Evolutionary conservation across 768 basidiomycete genomes (phyloP).

Genomic region (Suillus occidentalis): DNA sequence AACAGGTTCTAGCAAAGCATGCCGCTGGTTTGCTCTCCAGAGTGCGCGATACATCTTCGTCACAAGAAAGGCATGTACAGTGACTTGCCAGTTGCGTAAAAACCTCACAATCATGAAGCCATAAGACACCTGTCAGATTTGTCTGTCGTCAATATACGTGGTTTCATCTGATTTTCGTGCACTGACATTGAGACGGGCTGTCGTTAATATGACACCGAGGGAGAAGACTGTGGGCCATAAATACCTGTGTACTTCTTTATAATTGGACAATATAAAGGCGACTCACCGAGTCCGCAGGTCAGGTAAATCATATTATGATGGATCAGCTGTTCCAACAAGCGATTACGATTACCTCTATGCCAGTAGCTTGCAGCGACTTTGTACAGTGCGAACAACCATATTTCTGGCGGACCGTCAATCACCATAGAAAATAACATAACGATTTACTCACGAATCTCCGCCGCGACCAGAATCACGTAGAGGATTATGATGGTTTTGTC

Average conservation of each 20-base stretch:
- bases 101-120: slow-evolving; percentile 5
- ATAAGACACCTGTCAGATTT: neutral
- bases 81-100: slow-evolving; percentile 3
- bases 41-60: slow-evolving; percentile 4
- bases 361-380: neutral
- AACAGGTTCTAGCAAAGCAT: neutral
- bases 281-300: slow-evolving; percentile 1
- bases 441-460: neutral
- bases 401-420: neutral
- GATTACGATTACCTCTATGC: neutral
- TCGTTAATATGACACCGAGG: neutral
- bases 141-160: neutral
- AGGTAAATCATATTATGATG: slow-evolving; percentile 2
- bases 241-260: neutral
- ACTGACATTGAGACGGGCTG: neutral
- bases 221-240: neutral
- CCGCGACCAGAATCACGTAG: neutral
- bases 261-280: too few relatives aligned
- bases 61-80: slow-evolving; percentile 4
- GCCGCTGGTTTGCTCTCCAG: neutral
- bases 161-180: neutral
- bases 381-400: slow-evolving; percentile 2
- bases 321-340: neutral
- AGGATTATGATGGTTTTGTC: neutral
- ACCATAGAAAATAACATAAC: neutral